Evolutionary conservation across 345 rosid genomes (phyloP), one percentile per base, ranked within the genome.

Genomic region (Orychophragmus violaceus): DNA sequence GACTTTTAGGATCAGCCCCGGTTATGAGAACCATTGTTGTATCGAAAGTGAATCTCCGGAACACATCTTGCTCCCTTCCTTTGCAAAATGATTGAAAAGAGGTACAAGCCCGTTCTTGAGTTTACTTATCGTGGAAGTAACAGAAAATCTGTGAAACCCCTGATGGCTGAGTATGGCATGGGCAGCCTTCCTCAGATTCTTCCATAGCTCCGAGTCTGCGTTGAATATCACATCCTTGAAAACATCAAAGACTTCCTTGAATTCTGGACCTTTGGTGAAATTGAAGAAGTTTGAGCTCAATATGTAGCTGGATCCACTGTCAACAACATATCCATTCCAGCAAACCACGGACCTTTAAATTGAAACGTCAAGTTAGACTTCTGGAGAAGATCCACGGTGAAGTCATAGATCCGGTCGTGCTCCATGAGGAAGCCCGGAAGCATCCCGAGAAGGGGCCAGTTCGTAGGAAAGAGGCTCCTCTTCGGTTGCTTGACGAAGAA

Each of bases 31-130:
- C 24, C n/a, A 30, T 14, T 2, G 24, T 5, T 30, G 5, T 17
- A 21, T 54, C 41, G 14, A 17, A 54, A 2, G n/a, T 16, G 39
- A 29, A 53, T 18, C 60, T 55, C 36, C 0, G 41, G 24, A 54
- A 54, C 1, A 54, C 53, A 48, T 48, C 53, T 48, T 48, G 28
- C 8, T 41, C 6, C 45, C 18, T 18, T 18, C 23, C 14, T 37
- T 48, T 21, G 77, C 48, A n/a, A 56, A 53, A 8, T 74, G 78
- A 4, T 39, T 74, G 25, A 23, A 85, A 3, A 80, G 57, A 16
- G 87, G 87, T 17, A 83, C 39, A 1, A 83, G 72, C 42, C 62
- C 62, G 11, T 56, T 35, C 10, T 48, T 48, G 27, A 48, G 28
- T 22, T 48, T 48, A 11, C 28, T 48, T 48, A 28, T 22, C 1